Conservation (phyloP, 2,329 filamentous ascomycete species). For the Cryphonectria japonica region DNA sequence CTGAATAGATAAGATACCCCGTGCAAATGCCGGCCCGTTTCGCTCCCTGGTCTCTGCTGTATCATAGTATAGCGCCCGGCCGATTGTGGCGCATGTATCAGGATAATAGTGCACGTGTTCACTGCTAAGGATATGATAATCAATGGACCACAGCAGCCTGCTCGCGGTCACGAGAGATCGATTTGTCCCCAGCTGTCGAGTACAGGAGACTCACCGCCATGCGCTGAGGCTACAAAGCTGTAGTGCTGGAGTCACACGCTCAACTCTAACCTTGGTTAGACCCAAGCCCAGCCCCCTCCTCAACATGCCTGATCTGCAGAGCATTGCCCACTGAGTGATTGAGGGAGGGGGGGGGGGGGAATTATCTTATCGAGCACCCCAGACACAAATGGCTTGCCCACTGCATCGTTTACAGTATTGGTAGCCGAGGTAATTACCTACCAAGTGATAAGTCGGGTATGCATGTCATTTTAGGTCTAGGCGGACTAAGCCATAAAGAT, state of each 20-base stretch:
- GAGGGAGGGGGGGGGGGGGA: background rate
- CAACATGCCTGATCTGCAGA: background rate
- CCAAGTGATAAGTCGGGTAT: constrained; percentile 1
- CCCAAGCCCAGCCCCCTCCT: background rate
- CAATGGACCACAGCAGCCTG: background rate
- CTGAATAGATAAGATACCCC: background rate
- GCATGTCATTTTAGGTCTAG: constrained; percentile 7
- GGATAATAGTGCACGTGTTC: background rate
- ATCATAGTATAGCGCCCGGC: too few species aligned
- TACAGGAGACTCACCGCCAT: background rate
- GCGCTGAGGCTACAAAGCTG: background rate
- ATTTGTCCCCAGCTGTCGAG: background rate
- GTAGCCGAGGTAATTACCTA: background rate
- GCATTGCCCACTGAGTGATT: background rate
- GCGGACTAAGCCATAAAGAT: background rate
- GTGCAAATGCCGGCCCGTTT: background rate
- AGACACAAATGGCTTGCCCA: background rate
- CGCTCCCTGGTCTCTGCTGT: background rate
- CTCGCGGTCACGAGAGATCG: background rate
- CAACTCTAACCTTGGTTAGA: background rate
- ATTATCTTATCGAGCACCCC: constrained; percentile 7
- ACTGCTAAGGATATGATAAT: background rate
- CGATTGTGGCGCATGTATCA: background rate
- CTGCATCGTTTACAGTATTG: background rate
- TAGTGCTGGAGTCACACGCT: background rate